Conservation (phyloP, 2,329 filamentous ascomycete genomes). For the Sclerotinia glacialis region DNA sequence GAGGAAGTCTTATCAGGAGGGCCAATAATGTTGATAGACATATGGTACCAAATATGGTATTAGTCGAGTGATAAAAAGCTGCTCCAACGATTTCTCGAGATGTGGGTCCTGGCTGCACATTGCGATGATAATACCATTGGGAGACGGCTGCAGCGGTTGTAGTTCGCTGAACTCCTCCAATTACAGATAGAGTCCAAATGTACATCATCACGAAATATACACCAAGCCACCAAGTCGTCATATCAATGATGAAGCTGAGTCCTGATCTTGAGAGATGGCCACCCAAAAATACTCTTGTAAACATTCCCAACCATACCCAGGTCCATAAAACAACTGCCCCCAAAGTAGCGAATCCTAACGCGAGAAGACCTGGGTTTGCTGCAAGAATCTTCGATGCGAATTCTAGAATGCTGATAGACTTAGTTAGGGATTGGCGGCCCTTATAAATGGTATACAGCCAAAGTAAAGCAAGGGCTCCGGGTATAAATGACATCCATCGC, state of each 20-base stretch:
- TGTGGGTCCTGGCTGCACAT: conserved; percentile 71
- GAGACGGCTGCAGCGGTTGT: conserved; percentile 93
- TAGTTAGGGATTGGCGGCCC: conserved; percentile 75
- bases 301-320: conserved; percentile 96
- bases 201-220: conserved; percentile 90
- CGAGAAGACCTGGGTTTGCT: conserved; percentile 76
- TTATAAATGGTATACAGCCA: conserved; percentile 84
- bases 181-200: conserved; percentile 87
- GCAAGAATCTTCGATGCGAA: conserved; percentile 86
- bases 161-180: conserved; percentile 83
- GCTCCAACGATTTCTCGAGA: conserved; percentile 80
- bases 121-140: conserved; percentile 98
- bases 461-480: conserved; percentile 66
- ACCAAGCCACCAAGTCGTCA: conserved; percentile 94
- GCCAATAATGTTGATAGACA: conserved; percentile 82
- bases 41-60: conserved; percentile 88
- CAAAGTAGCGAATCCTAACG: conserved; percentile 79
- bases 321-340: conserved; percentile 80
- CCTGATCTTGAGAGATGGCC: conserved; percentile 69
- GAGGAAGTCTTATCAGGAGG: conserved; percentile 76
- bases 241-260: conserved; percentile 73
- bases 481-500: conserved; percentile 80
- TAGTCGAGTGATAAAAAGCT: conserved; percentile 75
- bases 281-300: conserved; percentile 91
- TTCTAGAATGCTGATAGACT: conserved; percentile 84